Conservation (phyloP, 2,329 filamentous ascomycete genomes). For the Fusarium sp. region DNA sequence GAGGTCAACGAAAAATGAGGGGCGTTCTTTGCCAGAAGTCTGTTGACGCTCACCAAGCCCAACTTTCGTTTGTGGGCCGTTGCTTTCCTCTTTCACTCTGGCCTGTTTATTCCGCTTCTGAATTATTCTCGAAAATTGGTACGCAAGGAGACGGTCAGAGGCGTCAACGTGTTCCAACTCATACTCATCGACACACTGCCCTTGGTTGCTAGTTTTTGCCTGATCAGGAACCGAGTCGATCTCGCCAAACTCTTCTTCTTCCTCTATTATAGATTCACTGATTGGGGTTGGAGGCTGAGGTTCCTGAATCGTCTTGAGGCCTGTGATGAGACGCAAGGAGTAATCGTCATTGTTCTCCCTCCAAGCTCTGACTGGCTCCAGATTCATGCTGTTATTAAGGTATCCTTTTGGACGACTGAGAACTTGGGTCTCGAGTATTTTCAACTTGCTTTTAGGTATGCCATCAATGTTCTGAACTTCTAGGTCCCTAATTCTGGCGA, state of each 20-base stretch:
- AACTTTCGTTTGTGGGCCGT: not conserved
- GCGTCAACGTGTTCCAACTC: not conserved
- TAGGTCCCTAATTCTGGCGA: not conserved
- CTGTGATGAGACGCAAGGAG: not conserved
- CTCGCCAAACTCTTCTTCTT: not conserved
- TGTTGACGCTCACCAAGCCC: not conserved
- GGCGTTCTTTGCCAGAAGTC: not conserved
- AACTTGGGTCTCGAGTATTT: not conserved
- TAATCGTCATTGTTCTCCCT: not conserved
- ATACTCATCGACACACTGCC: not conserved
- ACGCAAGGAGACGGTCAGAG: not conserved
- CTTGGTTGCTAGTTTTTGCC: not conserved
- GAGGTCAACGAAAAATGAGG: no score
- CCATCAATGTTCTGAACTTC: not conserved
- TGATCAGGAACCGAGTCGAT: not conserved
- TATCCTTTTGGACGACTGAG: not conserved
- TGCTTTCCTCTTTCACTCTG: not conserved
- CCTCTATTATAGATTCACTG: not conserved
- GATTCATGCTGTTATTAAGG: not conserved
- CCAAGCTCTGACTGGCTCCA: not conserved
- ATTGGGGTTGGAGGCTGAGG: not conserved
- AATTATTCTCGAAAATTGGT: not conserved
- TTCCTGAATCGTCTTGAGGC: not conserved
- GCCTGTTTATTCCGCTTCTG: not conserved
- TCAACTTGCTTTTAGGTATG: not conserved